Percentiles rank a stretch among this genome's conserved stretches.
Evolutionary conservation across 495 filamentous ascomycete species (phyloP).

Genomic region (Xylaria nigripes): DNA sequence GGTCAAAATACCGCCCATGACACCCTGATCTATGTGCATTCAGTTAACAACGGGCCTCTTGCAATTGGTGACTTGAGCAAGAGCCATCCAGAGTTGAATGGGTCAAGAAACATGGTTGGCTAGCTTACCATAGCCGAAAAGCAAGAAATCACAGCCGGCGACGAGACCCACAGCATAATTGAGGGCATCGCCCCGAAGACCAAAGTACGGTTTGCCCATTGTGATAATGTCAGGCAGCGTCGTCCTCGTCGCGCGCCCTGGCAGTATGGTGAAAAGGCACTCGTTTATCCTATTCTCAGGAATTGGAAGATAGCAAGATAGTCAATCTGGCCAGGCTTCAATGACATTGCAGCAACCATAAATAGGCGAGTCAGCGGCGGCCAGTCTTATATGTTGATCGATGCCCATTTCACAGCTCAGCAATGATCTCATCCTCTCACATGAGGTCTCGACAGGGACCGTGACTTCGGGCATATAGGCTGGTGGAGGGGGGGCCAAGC

Average conservation of each 20-base stretch:
- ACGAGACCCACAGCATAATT: constrained; percentile 61
- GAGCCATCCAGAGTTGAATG: not conserved
- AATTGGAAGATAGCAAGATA: not conserved
- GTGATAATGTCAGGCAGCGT: constrained; percentile 4
- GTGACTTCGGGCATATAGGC: not conserved
- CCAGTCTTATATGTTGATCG: constrained; percentile 5
- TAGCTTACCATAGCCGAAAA: constrained; percentile 36
- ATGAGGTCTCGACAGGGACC: too few species aligned
- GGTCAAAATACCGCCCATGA: constrained; percentile 53
- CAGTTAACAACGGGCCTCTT: constrained; percentile 7
- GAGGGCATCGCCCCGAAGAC: constrained; percentile 56
- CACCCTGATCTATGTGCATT: constrained; percentile 37
- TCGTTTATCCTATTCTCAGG: not conserved
- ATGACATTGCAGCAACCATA: too few species aligned
- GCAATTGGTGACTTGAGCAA: not conserved
- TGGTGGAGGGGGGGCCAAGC: too few species aligned
- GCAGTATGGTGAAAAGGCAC: not conserved
- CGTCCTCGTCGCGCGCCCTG: not conserved
- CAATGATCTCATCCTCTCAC: too few species aligned
- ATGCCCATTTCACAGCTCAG: too few species aligned
- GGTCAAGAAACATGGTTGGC: not conserved
- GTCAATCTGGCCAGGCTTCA: too few species aligned
- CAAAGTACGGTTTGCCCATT: constrained; percentile 46
- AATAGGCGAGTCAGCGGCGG: not conserved
- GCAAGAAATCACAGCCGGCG: constrained; percentile 63